Evolutionary conservation across 306 rosid genomes (phyloP), one percentile per base, ranked within the genome.

Genomic region (Dalbergia oliveri): DNA sequence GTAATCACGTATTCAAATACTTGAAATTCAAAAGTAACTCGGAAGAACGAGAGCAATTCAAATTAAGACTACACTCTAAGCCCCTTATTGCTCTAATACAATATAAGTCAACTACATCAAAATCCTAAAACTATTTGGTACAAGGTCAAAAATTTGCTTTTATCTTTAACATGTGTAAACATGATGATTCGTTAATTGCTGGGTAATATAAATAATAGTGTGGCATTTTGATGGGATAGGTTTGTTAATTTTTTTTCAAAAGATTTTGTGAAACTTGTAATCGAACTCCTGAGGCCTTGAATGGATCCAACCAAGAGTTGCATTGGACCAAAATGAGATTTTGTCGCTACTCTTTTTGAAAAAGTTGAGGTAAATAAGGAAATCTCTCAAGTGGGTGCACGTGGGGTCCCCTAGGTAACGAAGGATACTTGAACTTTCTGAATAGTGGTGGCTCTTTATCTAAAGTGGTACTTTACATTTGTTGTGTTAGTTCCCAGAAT

Each of bases 131-230:
- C 43, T 45, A 44, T 21, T 68, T n/a, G 53, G 39, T 41, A 72
- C 54, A 75, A 45, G 79, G 34, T 75, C 57, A 60, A 74, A 62
- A 34, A 61, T 10, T 62, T 31, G 19, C 9, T 74, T 59, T 44
- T 23, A 23, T 41, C 33, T 58, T 21, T 73, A 8, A 73, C 31
- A 23, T 44, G 58, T 53, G 2, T 39, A 44, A 59, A 61, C 21
- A 45, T 10, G 33, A 26, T 60, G 59, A 23, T 41, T 43, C 34
- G 21, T 16, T 39, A 21, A 58, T 59, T 44, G 31, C 10, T n/a
- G 9, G 69, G 23, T 19, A 7, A 73, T 6, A 53, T 5, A 1
- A n/a, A 53, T 53, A 73, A 58, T 59, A 59, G 45, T 59, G 49
- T 56, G 68, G 43, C 68, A 56, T 72, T 54, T 54, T 72, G 66